Evolutionary conservation across 176 grass and related monocot genomes (phyloP).

Genomic region (Coix lacrymajobi): DNA sequence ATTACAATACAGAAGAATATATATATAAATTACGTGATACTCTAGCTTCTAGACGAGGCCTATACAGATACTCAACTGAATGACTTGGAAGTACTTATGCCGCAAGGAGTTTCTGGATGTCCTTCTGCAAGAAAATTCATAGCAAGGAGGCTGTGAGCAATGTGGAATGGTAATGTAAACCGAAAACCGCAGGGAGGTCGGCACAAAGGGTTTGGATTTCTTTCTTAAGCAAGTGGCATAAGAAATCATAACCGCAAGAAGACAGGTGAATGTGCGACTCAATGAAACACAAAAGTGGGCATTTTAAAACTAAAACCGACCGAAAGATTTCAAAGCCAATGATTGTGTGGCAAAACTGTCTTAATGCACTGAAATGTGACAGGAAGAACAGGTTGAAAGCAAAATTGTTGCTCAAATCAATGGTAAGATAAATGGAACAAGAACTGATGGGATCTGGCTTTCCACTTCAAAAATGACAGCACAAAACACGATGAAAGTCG

Average conservation of each 20-base stretch:
- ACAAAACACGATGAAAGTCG: constrained; percentile 9
- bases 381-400: constrained; percentile 13
- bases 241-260: constrained; percentile 10
- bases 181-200: neutral
- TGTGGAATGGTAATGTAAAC: neutral
- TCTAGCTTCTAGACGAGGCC: neutral
- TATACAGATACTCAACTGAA: constrained; percentile 34
- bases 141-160: constrained; percentile 6
- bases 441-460: constrained; percentile 10
- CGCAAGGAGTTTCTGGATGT: constrained; percentile 76
- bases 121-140: constrained; percentile 64
- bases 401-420: neutral
- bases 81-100: constrained; percentile 35
- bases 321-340: neutral
- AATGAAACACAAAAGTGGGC: neutral
- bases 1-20: neutral
- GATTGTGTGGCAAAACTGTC: neutral
- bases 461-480: constrained; percentile 16
- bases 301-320: neutral
- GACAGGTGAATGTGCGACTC: neutral
- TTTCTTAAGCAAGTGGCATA: neutral
- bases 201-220: neutral
- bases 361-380: neutral
- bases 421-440: constrained; percentile 3
- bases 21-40: constrained; percentile 13